Evolutionary conservation across 2,329 filamentous ascomycete genomes (phyloP).

Genomic region (Elsinoe necatrix): DNA sequence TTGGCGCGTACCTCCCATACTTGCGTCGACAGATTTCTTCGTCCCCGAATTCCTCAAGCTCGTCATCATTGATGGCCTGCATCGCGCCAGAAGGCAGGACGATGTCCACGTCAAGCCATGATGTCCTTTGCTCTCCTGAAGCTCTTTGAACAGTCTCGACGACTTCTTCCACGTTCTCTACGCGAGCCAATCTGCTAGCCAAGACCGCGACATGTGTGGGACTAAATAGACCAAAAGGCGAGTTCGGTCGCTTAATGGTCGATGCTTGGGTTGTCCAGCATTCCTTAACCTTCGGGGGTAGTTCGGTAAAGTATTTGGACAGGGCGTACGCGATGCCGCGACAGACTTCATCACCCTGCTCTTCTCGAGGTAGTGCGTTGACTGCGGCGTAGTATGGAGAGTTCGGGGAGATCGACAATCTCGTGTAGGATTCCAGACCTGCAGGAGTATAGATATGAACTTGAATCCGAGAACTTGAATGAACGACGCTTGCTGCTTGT

Average conservation of each 20-base stretch:
- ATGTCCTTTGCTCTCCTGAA: slow-evolving; percentile 71
- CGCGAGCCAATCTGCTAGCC: slow-evolving; percentile 72
- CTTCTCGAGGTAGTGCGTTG: slow-evolving; percentile 79
- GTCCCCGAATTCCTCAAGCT: slow-evolving; percentile 23
- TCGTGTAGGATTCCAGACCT: slow-evolving; percentile 80
- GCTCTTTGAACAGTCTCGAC: slow-evolving; percentile 65
- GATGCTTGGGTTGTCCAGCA: slow-evolving; percentile 52
- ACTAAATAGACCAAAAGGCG: slow-evolving; percentile 64
- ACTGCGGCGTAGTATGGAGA: slow-evolving; percentile 88
- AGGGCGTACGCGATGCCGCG: slow-evolving; percentile 85
- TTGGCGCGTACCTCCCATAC: slow-evolving; percentile 67
- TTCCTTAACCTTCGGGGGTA: slow-evolving; percentile 67
- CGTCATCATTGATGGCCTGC: slow-evolving; percentile 44
- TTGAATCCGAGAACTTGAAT: slow-evolving; percentile 90
- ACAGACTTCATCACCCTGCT: slow-evolving; percentile 90
- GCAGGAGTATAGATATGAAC: slow-evolving; percentile 85
- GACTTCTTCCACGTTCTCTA: slow-evolving; percentile 67
- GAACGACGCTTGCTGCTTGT: slow-evolving; percentile 63
- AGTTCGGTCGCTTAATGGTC: slow-evolving; percentile 49
- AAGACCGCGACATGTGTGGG: slow-evolving; percentile 90
- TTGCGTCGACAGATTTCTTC: slow-evolving; percentile 44
- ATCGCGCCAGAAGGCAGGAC: slow-evolving; percentile 74
- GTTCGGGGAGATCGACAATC: slow-evolving; percentile 86
- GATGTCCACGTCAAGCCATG: slow-evolving; percentile 80
- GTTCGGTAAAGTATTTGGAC: slow-evolving; percentile 86